A percentile compares a stretch with the other conserved stretches of the same genome.
Conservation (phyloP, 1,284 basidiomycete genomes). For the Fistulina hepatica region DNA sequence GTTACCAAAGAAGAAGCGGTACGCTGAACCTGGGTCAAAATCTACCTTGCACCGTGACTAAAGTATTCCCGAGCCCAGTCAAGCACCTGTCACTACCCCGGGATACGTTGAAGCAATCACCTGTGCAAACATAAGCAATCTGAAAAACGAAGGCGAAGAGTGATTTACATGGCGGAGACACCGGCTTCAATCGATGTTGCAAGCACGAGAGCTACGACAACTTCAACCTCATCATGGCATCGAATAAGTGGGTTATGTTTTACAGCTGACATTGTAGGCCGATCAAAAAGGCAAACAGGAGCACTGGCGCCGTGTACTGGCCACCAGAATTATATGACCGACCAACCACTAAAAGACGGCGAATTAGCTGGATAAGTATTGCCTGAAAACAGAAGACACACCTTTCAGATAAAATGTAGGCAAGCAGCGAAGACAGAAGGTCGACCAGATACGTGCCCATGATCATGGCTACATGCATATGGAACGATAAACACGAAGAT, state of each 20-base stretch:
- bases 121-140: too few species aligned
- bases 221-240: constrained; percentile 9
- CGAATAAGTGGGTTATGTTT: constrained; percentile 20
- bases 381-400: constrained; percentile 20
- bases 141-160: too few species aligned
- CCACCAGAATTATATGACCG: constrained; percentile 65
- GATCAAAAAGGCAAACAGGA: constrained; percentile 75
- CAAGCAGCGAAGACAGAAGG: constrained; percentile 67
- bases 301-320: constrained; percentile 66
- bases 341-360: constrained; percentile 41
- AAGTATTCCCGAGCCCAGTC: too few species aligned
- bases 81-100: too few species aligned
- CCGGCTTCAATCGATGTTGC: constrained; percentile 68
- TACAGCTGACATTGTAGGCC: constrained; percentile 64
- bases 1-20: too few species aligned
- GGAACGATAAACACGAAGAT: constrained; percentile 5
- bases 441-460: constrained; percentile 77
- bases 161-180: constrained; percentile 72
- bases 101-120: too few species aligned
- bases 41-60: too few species aligned
- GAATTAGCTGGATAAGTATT: constrained; percentile 1
- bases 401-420: constrained; percentile 75
- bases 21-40: too few species aligned
- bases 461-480: constrained; percentile 39
- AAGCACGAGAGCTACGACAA: constrained; percentile 44